phyloP scores from a whole-genome alignment of 2,329 filamentous ascomycete species.

The Aspergillus cejpii region DNA sequence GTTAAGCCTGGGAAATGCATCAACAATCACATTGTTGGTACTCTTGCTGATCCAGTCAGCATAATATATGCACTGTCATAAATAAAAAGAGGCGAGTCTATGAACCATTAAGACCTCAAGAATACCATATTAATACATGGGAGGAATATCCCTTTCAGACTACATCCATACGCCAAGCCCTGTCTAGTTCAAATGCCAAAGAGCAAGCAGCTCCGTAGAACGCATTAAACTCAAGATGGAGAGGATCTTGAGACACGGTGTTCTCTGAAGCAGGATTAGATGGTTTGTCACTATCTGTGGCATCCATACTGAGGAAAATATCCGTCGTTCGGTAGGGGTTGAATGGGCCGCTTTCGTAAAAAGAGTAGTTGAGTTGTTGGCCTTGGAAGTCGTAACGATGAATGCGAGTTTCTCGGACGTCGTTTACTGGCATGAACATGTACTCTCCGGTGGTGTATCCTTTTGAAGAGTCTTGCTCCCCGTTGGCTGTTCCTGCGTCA shows the following conservation, averaged over 20 bases:
- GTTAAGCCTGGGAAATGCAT: background rate
- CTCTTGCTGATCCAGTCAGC: background rate
- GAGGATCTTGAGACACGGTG: slow-evolving; percentile 5
- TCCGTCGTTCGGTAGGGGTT: slow-evolving; percentile 26
- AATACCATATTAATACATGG: slow-evolving; percentile 6
- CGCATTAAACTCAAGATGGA: slow-evolving; percentile 26
- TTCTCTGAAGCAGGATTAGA: background rate
- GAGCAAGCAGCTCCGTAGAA: slow-evolving; percentile 35
- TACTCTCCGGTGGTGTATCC: slow-evolving; percentile 27
- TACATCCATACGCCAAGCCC: slow-evolving; percentile 9
- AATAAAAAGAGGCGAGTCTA: background rate
- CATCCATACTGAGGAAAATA: slow-evolving; percentile 27
- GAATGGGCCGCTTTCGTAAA: slow-evolving; percentile 30
- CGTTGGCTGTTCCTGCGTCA: background rate
- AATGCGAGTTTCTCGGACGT: slow-evolving; percentile 24
- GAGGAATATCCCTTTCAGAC: background rate
- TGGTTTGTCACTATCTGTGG: slow-evolving; percentile 9
- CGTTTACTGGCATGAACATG: slow-evolving; percentile 29
- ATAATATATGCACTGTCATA: slow-evolving; percentile 5
- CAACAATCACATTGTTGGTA: background rate
- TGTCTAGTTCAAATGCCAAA: slow-evolving; percentile 34
- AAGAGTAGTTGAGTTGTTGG: slow-evolving; percentile 28
- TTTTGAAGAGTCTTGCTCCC: slow-evolving; percentile 1
- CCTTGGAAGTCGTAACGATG: slow-evolving; percentile 30
- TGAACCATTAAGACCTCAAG: slow-evolving; percentile 3